phyloP scores from a whole-genome alignment of 768 basidiomycete genomes.

The Podaxis pistillaris region DNA sequence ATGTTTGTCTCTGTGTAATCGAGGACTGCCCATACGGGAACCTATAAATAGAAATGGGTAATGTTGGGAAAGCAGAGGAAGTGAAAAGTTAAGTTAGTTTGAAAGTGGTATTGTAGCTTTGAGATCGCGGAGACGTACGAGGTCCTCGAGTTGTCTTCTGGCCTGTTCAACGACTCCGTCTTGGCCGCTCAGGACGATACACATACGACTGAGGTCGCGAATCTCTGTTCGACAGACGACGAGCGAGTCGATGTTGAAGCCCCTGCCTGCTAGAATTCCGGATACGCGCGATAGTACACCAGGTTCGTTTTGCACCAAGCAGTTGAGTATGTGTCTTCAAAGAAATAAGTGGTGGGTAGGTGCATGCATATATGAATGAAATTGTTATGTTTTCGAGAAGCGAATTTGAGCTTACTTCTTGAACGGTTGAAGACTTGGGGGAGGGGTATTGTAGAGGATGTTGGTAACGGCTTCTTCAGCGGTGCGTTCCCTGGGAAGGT shows the following conservation, averaged over 20 bases:
- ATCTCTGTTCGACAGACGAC: conserved; percentile 99
- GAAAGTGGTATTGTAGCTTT: background rate
- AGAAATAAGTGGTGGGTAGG: conserved; percentile 13
- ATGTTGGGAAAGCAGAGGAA: background rate
- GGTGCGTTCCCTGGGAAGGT: conserved; percentile 76
- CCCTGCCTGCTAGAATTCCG: conserved; percentile 93
- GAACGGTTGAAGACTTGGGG: conserved; percentile 86
- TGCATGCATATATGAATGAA: background rate
- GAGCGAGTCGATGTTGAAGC: conserved; percentile 98
- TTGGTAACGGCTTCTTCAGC: conserved; percentile 98
- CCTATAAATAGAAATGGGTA: conserved; percentile 44
- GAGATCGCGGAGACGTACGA: conserved; percentile 53
- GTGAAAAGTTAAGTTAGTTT: background rate
- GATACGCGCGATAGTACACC: conserved; percentile 98
- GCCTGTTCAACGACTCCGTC: conserved; percentile 98
- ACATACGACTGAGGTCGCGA: conserved; percentile 96
- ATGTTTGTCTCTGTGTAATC: conserved; percentile 94
- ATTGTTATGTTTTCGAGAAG: background rate
- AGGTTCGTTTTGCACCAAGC: conserved; percentile 98
- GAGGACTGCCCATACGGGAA: conserved; percentile 98
- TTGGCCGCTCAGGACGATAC: conserved; percentile 93
- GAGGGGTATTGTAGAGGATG: conserved; percentile 94
- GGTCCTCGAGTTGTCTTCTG: conserved; percentile 90
- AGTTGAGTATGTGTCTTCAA: conserved; percentile 89
- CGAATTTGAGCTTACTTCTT: conserved; percentile 64